phyloP scores from a whole-genome alignment of 2,329 filamentous ascomycete species.

The Coniosporium uncinatum region DNA sequence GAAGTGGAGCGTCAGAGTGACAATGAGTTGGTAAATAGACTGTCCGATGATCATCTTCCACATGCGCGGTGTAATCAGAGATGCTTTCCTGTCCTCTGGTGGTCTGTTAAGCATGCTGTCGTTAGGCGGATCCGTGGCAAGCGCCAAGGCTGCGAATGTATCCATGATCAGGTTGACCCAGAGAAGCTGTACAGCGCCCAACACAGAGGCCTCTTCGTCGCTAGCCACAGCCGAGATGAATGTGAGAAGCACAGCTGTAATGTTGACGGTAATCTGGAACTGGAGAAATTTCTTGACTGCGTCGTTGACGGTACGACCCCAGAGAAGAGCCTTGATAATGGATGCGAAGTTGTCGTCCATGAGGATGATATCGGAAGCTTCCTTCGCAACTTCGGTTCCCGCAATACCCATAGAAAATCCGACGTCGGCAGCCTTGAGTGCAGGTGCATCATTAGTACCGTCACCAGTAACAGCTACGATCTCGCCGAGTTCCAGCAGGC shows the following conservation, averaged over 20 bases:
- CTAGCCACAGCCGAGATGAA: conserved; percentile 37
- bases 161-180: conserved; percentile 36
- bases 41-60: conserved; percentile 99
- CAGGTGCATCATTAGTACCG: conserved; percentile 83
- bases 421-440: conserved; percentile 74
- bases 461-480: conserved; percentile 89
- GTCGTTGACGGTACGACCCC: conserved; percentile 81
- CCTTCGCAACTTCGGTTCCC: conserved; percentile 82
- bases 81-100: conserved; percentile 71
- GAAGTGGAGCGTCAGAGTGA: conserved; percentile 81
- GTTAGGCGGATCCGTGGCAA: conserved; percentile 98
- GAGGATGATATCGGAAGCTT: conserved; percentile 76
- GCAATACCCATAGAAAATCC: conserved; percentile 83
- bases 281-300: conserved; percentile 76
- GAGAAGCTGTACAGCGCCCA: conserved; percentile 39
- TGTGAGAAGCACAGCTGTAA: conserved; percentile 38
- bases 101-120: conserved; percentile 95
- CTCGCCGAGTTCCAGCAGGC: conserved; percentile 67
- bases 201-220: conserved; percentile 35
- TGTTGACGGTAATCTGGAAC: conserved; percentile 41
- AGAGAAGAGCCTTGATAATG: conserved; percentile 77
- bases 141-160: conserved; percentile 70
- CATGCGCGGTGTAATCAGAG: conserved; percentile 85
- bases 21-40: conserved; percentile 77
- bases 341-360: conserved; percentile 88